Conservation (phyloP, 805 yeast species). For the Lachancea dasiensis region DNA sequence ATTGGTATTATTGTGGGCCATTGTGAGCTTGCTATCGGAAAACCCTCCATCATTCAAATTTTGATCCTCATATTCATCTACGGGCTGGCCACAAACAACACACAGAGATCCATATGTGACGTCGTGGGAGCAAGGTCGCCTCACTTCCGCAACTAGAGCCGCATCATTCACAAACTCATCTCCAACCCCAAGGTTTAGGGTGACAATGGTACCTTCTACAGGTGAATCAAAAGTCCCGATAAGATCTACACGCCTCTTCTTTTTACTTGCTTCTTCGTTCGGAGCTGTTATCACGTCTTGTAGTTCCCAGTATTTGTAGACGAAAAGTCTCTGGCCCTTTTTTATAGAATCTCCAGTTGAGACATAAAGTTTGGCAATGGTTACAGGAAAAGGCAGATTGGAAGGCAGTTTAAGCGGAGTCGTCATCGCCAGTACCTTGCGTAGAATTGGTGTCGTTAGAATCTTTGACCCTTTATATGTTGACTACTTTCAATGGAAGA, state of each 20-base stretch:
- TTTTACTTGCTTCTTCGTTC: constrained; percentile 18
- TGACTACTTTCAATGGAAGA: constrained; percentile 24
- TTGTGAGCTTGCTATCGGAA: constrained; percentile 39
- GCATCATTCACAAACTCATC: constrained; percentile 48
- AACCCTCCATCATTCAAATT: constrained; percentile 49
- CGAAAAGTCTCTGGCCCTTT: constrained; percentile 35
- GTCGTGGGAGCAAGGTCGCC: constrained; percentile 85
- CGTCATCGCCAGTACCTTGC: too few relatives aligned
- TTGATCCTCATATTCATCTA: constrained; percentile 69
- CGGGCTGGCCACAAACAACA: constrained; percentile 81
- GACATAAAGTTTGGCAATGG: constrained; percentile 32
- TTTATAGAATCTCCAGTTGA: constrained; percentile 29
- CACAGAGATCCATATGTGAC: constrained; percentile 94
- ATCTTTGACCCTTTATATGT: not conserved
- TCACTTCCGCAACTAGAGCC: constrained; percentile 49
- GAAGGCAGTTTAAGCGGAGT: constrained; percentile 9
- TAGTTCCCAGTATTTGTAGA: constrained; percentile 43
- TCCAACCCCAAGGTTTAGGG: constrained; percentile 46
- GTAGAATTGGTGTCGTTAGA: too few relatives aligned
- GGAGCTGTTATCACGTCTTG: constrained; percentile 32
- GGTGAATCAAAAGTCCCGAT: constrained; percentile 82
- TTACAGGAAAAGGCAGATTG: constrained; percentile 36
- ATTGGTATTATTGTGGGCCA: constrained; percentile 85
- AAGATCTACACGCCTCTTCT: constrained; percentile 47
- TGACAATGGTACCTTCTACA: constrained; percentile 58